Evolutionary conservation across 2,329 filamentous ascomycete species (phyloP).

Genomic region (Scedosporium apiospermum): DNA sequence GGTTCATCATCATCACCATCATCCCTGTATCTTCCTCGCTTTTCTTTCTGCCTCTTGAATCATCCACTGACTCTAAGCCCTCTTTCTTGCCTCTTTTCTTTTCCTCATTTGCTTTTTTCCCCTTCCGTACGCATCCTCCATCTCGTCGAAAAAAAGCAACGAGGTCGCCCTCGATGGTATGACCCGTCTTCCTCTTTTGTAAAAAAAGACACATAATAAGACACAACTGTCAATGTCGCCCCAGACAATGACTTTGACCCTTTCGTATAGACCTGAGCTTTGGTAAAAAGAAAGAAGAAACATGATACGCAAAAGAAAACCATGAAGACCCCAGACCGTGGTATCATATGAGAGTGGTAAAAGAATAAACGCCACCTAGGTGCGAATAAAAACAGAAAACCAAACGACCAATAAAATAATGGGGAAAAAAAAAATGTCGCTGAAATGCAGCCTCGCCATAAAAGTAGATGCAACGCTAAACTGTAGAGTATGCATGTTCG

Average conservation of each 20-base stretch:
- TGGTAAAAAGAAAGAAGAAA: not conserved
- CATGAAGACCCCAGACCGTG: not conserved
- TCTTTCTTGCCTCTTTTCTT: not conserved
- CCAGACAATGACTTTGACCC: not conserved
- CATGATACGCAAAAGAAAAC: not conserved
- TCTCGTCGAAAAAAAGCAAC: not conserved
- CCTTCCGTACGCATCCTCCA: not conserved
- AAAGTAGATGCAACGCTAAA: not conserved
- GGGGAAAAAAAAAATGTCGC: not conserved
- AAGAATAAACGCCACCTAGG: conserved; percentile 2
- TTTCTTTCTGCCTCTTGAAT: not conserved
- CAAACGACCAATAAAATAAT: not conserved
- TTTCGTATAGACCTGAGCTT: not conserved
- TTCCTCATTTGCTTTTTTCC: not conserved
- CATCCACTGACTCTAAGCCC: not conserved
- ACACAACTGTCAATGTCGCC: not conserved
- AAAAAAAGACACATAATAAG: conserved; percentile 15
- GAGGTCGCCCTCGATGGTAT: conserved; percentile 4
- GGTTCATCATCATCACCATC: not conserved
- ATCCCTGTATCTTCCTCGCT: not conserved
- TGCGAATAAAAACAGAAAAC: not conserved
- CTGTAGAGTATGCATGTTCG: not conserved
- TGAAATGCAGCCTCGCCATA: conserved; percentile 2
- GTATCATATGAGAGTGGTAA: not conserved
- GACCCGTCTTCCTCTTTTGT: conserved; percentile 5